Base-by-base conservation (phyloP, 306 rosid species). In the Casuarina glauca region DNA sequence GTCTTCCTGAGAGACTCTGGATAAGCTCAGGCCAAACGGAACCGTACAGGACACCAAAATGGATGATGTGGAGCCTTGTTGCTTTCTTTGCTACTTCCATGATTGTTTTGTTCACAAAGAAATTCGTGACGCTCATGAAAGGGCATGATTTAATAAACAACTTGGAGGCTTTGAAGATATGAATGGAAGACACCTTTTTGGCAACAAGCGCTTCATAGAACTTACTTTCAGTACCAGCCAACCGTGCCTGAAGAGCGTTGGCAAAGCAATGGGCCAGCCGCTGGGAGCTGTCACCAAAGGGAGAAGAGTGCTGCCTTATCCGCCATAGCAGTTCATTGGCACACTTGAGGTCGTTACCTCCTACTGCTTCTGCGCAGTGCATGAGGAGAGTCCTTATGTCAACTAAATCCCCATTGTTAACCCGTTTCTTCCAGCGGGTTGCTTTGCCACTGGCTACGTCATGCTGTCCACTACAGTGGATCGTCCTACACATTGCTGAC, bases 301-400 rank as follows among this genome's bases (percentile, higher is more conserved):
- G 89, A 12, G 94, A 86, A 58, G 96, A 89, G 44, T 90, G 86
- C 55, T 85, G 90, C 84, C 90, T 86, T 55, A 93, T 88, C 78
- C 86, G 93, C 48, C 45, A 78, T 26, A 93, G 91, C 11, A 82
- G 46, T 17, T 93, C 93, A 61, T 73, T 79, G 53, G 96, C 86
- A 67, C 77, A 83, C 81, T 80, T 88, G 41, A 62, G 90, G 72
- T 93, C 96, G 63, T 89, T 79, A 82, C 53, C 81, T 45, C 85
- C 88, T 66, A 88, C 91, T 1, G 96, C 87, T 39, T 89, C 90
- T n/a, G 97, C 96, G 81, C 97, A 90, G 41, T 82, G 93, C 68
- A 79, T 85, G 62, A 93, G 88, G 10, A 90, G 83, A 41, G 89
- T 75, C 93, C 90, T 83, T 19, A 93, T 80, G 81, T 90, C 94